phyloP scores from a whole-genome alignment of 2,329 filamentous ascomycete genomes.

The Aureobasidium leucospermi region DNA sequence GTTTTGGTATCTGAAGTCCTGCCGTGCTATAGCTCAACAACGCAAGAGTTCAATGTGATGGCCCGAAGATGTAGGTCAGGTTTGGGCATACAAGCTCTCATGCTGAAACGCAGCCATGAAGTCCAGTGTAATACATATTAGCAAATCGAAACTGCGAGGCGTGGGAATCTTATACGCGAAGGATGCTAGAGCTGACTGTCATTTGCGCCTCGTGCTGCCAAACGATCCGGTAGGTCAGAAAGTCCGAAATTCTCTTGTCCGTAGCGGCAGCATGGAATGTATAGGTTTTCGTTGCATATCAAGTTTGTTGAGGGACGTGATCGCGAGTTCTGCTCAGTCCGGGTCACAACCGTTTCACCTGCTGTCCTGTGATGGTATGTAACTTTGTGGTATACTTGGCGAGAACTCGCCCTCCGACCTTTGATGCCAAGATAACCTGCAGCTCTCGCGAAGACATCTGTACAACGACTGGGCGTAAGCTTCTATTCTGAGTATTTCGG shows the following conservation, averaged over 20 bases:
- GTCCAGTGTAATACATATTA: conserved; percentile 3
- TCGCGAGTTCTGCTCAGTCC: not conserved
- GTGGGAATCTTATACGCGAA: not conserved
- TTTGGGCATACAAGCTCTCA: not conserved
- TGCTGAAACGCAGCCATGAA: not conserved
- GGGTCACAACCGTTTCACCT: no score
- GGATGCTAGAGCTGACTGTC: conserved; percentile 9
- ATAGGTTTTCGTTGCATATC: not conserved
- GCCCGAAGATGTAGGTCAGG: not conserved
- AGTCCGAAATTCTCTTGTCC: not conserved
- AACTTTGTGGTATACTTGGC: not conserved
- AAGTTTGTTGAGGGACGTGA: not conserved
- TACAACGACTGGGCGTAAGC: not conserved
- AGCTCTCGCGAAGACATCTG: not conserved
- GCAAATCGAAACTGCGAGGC: not conserved
- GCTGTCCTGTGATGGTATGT: not conserved
- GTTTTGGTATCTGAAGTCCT: not conserved
- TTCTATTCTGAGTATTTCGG: not conserved
- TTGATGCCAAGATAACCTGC: not conserved
- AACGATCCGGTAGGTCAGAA: not conserved
- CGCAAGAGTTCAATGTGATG: not conserved
- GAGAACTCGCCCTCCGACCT: not conserved
- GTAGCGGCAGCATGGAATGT: conserved; percentile 1
- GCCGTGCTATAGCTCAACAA: not conserved
- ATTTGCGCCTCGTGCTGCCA: not conserved